A percentile compares a stretch with the other conserved stretches of the same genome.
These are phyloP conservation scores for Alternaria solani DNA, from an alignment of 2,329 filamentous ascomycete genomes.

Conservation along the genomic window DNA sequence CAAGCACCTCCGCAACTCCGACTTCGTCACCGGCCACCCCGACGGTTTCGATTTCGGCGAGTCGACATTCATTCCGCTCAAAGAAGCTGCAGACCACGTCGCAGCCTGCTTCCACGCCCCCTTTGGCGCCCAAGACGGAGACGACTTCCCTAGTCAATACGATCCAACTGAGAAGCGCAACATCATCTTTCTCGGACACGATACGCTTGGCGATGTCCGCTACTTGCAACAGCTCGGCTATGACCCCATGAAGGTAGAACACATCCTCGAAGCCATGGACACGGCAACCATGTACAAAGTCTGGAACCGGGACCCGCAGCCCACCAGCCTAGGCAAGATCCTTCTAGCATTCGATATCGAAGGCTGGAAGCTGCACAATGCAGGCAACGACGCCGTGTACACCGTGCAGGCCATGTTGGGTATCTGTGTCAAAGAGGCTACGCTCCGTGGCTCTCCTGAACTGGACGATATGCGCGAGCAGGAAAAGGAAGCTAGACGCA, in stretches of 20 bases:
- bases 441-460: constrained; percentile 42
- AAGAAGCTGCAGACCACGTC: constrained; percentile 57
- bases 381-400: constrained; percentile 83
- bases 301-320: constrained; percentile 62
- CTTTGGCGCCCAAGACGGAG: constrained; percentile 51
- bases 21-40: constrained; percentile 76
- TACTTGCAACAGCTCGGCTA: constrained; percentile 74
- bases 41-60: constrained; percentile 76
- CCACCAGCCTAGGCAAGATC: constrained; percentile 66
- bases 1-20: constrained; percentile 68
- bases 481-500: constrained; percentile 33
- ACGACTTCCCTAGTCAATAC: neutral
- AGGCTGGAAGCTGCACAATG: constrained; percentile 79
- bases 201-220: constrained; percentile 70
- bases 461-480: constrained; percentile 34
- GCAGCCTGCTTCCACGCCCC: constrained; percentile 66
- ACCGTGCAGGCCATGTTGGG: constrained; percentile 77
- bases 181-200: constrained; percentile 82
- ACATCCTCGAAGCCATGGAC: constrained; percentile 73
- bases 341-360: constrained; percentile 70
- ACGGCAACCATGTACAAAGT: constrained; percentile 75
- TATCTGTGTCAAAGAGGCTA: constrained; percentile 61
- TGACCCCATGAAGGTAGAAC: constrained; percentile 61
- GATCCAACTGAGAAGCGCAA: constrained; percentile 58
- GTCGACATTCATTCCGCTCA: constrained; percentile 63